A percentile compares a stretch with the other conserved stretches of the same genome.
These are phyloP conservation scores for Magnolia sinica DNA, from an alignment of 164 flowering plant species.

Conservation along the genomic window DNA sequence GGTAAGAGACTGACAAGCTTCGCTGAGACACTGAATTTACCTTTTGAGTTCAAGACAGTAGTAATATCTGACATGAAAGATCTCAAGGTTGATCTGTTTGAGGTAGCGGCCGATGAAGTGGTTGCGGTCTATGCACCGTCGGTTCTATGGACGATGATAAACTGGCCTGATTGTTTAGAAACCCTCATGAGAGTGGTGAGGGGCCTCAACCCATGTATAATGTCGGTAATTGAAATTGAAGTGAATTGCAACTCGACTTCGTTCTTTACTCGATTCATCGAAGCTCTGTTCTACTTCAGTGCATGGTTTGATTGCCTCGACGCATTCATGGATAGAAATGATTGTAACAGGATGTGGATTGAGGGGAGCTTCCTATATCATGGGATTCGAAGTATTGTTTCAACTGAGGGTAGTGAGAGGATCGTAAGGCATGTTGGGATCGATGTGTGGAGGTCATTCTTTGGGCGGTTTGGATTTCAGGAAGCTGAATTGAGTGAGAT, in stretches of 20 bases:
- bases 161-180: conserved; percentile 27
- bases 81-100: conserved; percentile 34
- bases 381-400: conserved; percentile 43
- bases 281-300: conserved; percentile 48
- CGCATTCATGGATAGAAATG: conserved; percentile 27
- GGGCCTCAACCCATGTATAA: conserved; percentile 35
- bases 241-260: conserved; percentile 44
- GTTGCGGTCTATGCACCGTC: conserved; percentile 30
- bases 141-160: conserved; percentile 12
- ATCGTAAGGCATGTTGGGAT: conserved; percentile 32
- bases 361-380: conserved; percentile 27
- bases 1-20: conserved; percentile 34
- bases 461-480: conserved; percentile 42
- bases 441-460: conserved; percentile 46
- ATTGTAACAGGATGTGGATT: conserved; percentile 17
- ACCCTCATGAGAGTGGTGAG: conserved; percentile 37
- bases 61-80: conserved; percentile 31
- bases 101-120: conserved; percentile 38
- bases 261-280: conserved; percentile 44
- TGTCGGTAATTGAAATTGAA: conserved; percentile 47
- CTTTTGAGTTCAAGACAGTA: conserved; percentile 30
- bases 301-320: conserved; percentile 46
- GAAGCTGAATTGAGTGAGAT: conserved; percentile 43
- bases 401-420: conserved; percentile 51
- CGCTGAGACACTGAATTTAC: conserved; percentile 31